Conservation (phyloP, 164 flowering plant species). For the Cinnamomum chago region DNA sequence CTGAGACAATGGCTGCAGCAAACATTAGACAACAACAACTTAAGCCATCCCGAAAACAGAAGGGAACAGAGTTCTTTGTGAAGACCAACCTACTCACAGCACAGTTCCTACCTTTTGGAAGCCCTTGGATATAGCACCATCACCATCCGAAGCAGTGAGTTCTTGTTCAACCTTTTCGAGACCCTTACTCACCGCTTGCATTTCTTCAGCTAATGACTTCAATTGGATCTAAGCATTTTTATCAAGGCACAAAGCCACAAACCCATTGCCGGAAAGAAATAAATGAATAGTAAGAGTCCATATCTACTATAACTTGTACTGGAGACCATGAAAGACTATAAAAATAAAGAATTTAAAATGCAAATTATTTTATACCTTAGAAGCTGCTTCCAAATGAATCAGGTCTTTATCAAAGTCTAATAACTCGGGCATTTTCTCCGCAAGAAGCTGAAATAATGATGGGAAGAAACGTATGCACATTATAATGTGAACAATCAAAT, state of each 20-base stretch:
- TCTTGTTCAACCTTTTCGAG: conserved; percentile 98
- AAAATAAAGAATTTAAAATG: background rate
- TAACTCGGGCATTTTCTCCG: conserved; percentile 93
- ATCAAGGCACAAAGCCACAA: background rate
- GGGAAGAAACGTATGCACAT: background rate
- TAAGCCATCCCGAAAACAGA: background rate
- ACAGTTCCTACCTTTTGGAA: conserved; percentile 69
- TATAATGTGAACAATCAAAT: background rate
- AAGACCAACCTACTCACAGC: background rate
- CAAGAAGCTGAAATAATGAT: conserved; percentile 48
- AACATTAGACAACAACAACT: background rate
- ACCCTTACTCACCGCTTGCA: conserved; percentile 99
- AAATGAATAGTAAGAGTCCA: background rate
- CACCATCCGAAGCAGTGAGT: conserved; percentile 78
- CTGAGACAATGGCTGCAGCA: background rate
- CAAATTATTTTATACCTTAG: conserved; percentile 52
- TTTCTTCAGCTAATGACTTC: conserved; percentile 96
- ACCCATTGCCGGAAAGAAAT: background rate
- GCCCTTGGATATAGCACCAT: conserved; percentile 78
- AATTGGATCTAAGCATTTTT: conserved; percentile 62
- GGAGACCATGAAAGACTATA: background rate
- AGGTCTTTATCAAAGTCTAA: conserved; percentile 93
- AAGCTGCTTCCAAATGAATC: conserved; percentile 83
- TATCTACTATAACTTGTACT: background rate
- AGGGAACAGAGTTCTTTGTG: background rate